These are phyloP conservation scores for apple (Malus domestica) DNA, from an alignment of 306 rosid genomes.

Conservation along the genomic window ASM211411v1 NC_041800.1:18330001-18330500, in stretches of 20 bases:
- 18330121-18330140: neutral
- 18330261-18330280: neutral
- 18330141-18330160: neutral
- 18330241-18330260: neutral
- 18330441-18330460: no score
- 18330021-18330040: conserved; percentile 69
- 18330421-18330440: no score
- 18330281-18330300: no score
- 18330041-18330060: conserved; percentile 97
- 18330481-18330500: no score
- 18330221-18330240: neutral
- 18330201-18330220: neutral
- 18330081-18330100: conserved; percentile 82
- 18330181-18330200: neutral
- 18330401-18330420: no score
- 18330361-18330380: no score
- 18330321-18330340: no score
- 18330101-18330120: conserved; percentile 70
- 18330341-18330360: no score
- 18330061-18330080: conserved; percentile 96
- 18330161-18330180: neutral
- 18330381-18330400: no score
- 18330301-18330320: no score
- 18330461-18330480: no score
- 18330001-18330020: neutral